Evolutionary conservation across 305 asterid species (phyloP).

Genomic region (Solanum chacoense): DNA sequence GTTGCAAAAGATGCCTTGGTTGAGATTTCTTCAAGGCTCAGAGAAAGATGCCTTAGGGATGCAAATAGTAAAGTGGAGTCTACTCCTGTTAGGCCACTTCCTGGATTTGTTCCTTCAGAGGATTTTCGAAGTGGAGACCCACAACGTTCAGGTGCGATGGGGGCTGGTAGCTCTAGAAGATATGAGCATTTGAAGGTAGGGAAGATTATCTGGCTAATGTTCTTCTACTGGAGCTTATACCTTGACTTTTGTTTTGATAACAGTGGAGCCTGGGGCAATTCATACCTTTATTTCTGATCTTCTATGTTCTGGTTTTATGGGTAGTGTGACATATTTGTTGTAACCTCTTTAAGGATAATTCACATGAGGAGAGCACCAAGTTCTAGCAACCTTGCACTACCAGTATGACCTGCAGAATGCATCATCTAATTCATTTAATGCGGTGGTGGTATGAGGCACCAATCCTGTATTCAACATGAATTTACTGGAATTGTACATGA

Average conservation of each 20-base stretch:
- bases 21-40: constrained; percentile 69
- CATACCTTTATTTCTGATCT: not conserved
- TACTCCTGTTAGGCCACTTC: constrained; percentile 33
- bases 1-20: constrained; percentile 72
- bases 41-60: constrained; percentile 60
- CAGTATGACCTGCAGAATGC: not conserved
- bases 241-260: not conserved
- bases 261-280: not conserved
- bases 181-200: constrained; percentile 41
- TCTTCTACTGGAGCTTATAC: not conserved
- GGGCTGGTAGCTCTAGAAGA: constrained; percentile 50
- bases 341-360: not conserved
- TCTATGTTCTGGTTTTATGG: not conserved
- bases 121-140: constrained; percentile 29
- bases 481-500: not conserved
- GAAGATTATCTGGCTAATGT: not conserved
- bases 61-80: constrained; percentile 40
- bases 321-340: not conserved
- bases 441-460: not conserved
- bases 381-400: not conserved
- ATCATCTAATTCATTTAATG: not conserved
- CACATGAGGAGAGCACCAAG: not conserved
- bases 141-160: constrained; percentile 20
- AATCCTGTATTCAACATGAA: not conserved
- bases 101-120: constrained; percentile 36